Evolutionary conservation across 176 grass and related monocot species (phyloP).

Genomic region (Typha latifolia): DNA sequence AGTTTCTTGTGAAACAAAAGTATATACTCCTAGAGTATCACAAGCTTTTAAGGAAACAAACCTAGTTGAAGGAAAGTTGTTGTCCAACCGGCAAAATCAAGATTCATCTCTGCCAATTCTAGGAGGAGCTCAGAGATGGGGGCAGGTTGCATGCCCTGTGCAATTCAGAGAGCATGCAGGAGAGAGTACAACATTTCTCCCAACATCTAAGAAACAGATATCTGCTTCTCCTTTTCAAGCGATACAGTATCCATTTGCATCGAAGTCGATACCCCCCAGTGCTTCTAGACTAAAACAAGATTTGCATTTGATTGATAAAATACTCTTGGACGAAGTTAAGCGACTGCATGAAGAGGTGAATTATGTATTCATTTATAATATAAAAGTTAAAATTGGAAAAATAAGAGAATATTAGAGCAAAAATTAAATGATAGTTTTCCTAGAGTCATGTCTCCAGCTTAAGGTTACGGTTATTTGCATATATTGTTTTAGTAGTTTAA

Average conservation of each 20-base stretch:
- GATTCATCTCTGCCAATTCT: slow-evolving; percentile 1
- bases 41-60: slow-evolving; percentile 53
- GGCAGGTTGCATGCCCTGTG: slow-evolving; percentile 62
- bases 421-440: too few species aligned
- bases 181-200: slow-evolving; percentile 28
- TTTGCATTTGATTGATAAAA: slow-evolving; percentile 36
- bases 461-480: too few species aligned
- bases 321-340: slow-evolving; percentile 57
- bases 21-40: slow-evolving; percentile 53
- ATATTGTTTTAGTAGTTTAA: too few species aligned
- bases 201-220: slow-evolving; percentile 15
- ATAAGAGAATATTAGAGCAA: too few species aligned
- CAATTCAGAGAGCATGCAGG: slow-evolving; percentile 35
- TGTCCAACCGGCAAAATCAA: slow-evolving; percentile 28
- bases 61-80: slow-evolving; percentile 33
- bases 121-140: slow-evolving; percentile 54
- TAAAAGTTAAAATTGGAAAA: neutral
- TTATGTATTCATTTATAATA: slow-evolving; percentile 13
- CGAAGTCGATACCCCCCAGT: slow-evolving; percentile 16
- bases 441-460: too few species aligned
- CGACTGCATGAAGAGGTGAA: slow-evolving; percentile 63
- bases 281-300: slow-evolving; percentile 35
- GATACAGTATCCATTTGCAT: slow-evolving; percentile 3
- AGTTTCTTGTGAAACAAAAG: slow-evolving; percentile 33
- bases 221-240: slow-evolving; percentile 16